A percentile compares a stretch with the other conserved stretches of the same genome.
These are phyloP conservation scores for Hemisphaericaspora xylanilytica DNA, from an alignment of 1,139 yeast genomes.

Conservation along the genomic window DNA sequence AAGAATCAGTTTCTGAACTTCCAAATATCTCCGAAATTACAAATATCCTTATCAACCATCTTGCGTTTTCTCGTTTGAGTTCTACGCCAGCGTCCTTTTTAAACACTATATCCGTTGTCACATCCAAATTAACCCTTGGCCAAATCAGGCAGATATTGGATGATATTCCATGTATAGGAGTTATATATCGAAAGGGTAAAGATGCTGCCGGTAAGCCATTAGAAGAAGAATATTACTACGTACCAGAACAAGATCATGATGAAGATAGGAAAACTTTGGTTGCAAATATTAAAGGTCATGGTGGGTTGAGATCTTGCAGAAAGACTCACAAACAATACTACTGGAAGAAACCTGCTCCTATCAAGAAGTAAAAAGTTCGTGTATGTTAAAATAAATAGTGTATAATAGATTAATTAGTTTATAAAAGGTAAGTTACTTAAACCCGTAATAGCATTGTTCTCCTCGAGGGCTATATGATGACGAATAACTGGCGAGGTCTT, in stretches of 20 bases:
- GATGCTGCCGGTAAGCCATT: constrained; percentile 95
- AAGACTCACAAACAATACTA: constrained; percentile 90
- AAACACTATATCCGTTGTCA: constrained; percentile 54
- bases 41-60: constrained; percentile 72
- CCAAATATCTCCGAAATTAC: constrained; percentile 50
- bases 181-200: constrained; percentile 82
- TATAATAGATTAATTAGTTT: constrained; percentile 4
- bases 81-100: constrained; percentile 79
- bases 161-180: constrained; percentile 64
- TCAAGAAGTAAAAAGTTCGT: constrained; percentile 29
- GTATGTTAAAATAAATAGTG: constrained; percentile 1
- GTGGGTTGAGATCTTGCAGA: constrained; percentile 84
- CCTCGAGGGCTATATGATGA: background rate
- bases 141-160: constrained; percentile 54
- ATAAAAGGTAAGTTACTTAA: constrained; percentile 1
- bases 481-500: constrained; percentile 15
- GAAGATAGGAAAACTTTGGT: constrained; percentile 66
- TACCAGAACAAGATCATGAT: constrained; percentile 79
- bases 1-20: constrained; percentile 28
- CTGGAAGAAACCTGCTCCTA: constrained; percentile 73
- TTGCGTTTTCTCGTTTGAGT: constrained; percentile 85
- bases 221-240: constrained; percentile 90
- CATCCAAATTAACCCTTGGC: constrained; percentile 40
- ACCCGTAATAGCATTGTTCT: background rate
- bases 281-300: constrained; percentile 73